Conservation (phyloP, 306 rosid genomes). For the Arachis hypogaea region DNA sequence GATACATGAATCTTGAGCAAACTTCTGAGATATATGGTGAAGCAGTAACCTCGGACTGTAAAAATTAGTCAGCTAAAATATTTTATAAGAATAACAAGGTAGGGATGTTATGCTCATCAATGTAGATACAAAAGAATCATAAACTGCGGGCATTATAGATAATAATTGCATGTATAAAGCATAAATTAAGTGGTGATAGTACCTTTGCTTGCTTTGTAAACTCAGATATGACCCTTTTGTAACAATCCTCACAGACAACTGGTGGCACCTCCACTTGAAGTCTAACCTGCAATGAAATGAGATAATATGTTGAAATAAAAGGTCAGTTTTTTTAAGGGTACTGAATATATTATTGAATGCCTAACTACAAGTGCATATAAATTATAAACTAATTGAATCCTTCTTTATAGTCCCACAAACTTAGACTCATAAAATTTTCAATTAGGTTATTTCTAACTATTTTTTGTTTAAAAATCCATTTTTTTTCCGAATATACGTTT, state of each 20-base stretch:
- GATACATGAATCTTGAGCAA: constrained; percentile 28
- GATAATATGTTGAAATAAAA: constrained; percentile 3
- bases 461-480: too few species aligned
- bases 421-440: background rate
- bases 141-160: background rate
- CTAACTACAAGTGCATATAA: too few species aligned
- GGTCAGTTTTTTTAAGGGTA: constrained; percentile 16
- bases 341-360: background rate
- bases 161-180: background rate
- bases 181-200: constrained; percentile 7
- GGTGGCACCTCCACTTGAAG: constrained; percentile 82
- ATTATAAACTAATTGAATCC: too few species aligned
- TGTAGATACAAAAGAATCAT: background rate
- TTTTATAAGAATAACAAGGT: constrained; percentile 7
- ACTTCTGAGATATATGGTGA: constrained; percentile 4
- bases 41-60: constrained; percentile 19
- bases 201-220: constrained; percentile 87
- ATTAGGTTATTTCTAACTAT: too few species aligned
- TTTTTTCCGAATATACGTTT: too few species aligned
- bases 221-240: constrained; percentile 67
- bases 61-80: background rate
- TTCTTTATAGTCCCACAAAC: constrained; percentile 10
- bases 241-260: constrained; percentile 81
- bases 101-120: constrained; percentile 9
- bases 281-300: constrained; percentile 64